A percentile compares a stretch with the other conserved stretches of the same genome.
phyloP scores from a whole-genome alignment of 2,329 filamentous ascomycete species.

The Fusarium sp. region DNA sequence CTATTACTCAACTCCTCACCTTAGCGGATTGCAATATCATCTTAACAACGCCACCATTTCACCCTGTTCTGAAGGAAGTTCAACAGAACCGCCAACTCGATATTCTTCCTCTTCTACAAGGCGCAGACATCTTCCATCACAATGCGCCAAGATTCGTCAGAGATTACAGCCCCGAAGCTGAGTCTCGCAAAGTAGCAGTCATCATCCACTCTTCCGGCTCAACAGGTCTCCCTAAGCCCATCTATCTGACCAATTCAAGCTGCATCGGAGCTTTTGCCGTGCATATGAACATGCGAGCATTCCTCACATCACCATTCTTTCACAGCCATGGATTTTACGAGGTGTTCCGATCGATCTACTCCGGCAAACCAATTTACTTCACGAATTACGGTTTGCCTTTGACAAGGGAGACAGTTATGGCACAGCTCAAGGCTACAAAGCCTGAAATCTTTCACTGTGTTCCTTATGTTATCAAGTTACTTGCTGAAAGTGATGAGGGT shows the following conservation, averaged over 20 bases:
- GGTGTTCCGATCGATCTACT: constrained; percentile 61
- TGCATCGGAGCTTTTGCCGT: constrained; percentile 57
- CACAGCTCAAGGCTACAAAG: constrained; percentile 47
- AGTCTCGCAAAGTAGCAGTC: constrained; percentile 26
- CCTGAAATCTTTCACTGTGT: constrained; percentile 67
- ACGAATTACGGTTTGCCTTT: constrained; percentile 65
- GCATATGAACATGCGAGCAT: constrained; percentile 52
- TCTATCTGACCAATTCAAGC: constrained; percentile 63
- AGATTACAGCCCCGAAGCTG: constrained; percentile 20
- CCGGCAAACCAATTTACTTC: constrained; percentile 58
- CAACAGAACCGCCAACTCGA: constrained; percentile 19
- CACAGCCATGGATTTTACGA: constrained; percentile 67
- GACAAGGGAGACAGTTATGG: constrained; percentile 57
- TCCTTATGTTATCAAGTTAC: constrained; percentile 69
- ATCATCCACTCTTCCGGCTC: constrained; percentile 56
- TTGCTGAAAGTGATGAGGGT: constrained; percentile 65
- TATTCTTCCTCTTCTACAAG: constrained; percentile 15
- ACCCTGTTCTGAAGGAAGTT: constrained; percentile 22
- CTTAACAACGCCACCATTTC: constrained; percentile 29
- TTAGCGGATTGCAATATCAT: constrained; percentile 18
- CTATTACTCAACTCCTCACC: constrained; percentile 24
- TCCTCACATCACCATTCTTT: constrained; percentile 65
- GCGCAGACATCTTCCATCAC: not conserved
- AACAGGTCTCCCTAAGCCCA: constrained; percentile 70
- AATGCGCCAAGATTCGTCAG: constrained; percentile 26